These are phyloP conservation scores for Debaryomycetaceae sp. DNA, from an alignment of 1,139 yeast species.

Conservation along the genomic window DNA sequence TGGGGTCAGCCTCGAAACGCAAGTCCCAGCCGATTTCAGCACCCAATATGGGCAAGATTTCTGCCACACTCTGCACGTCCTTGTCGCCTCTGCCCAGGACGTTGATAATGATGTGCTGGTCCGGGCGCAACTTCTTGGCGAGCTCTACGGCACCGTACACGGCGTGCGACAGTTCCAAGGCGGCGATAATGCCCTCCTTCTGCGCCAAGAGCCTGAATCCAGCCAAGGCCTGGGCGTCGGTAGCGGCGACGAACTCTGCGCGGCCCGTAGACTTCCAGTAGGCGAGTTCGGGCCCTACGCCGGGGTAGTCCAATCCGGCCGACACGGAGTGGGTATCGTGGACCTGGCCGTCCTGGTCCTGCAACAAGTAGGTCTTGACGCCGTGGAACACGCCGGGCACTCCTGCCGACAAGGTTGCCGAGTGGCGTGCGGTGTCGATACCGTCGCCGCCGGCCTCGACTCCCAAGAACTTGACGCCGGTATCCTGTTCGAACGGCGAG, in stretches of 20 bases:
- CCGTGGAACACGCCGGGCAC: slow-evolving; percentile 98
- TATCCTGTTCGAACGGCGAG: slow-evolving; percentile 81
- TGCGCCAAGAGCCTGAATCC: slow-evolving; percentile 87
- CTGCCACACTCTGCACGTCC: slow-evolving; percentile 97
- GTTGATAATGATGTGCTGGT: slow-evolving; percentile 74
- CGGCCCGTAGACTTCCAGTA: slow-evolving; percentile 92
- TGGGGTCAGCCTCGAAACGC: slow-evolving; percentile 60
- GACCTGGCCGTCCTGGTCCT: slow-evolving; percentile 87
- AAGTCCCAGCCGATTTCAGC: slow-evolving; percentile 93
- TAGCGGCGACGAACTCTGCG: slow-evolving; percentile 83
- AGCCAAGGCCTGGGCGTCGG: slow-evolving; percentile 83
- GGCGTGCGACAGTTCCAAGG: slow-evolving; percentile 95
- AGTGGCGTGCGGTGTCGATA: slow-evolving; percentile 70
- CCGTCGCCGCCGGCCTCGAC: slow-evolving; percentile 99
- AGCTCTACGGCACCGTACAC: slow-evolving; percentile 80
- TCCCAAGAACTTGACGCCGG: slow-evolving; percentile 71
- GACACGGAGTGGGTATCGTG: slow-evolving; percentile 97
- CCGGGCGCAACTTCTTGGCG: slow-evolving; percentile 76
- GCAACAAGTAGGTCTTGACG: slow-evolving; percentile 86
- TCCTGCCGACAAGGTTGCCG: slow-evolving; percentile 91
- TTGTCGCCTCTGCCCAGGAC: slow-evolving; percentile 98
- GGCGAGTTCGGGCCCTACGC: slow-evolving; percentile 97
- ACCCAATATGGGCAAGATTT: slow-evolving; percentile 79
- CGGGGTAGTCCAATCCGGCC: slow-evolving; percentile 98
- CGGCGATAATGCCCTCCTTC: slow-evolving; percentile 97